Percentiles rank a stretch among this genome's conserved stretches.
phyloP scores from a whole-genome alignment of 768 basidiomycete species.

The Boletus subparvulus region DNA sequence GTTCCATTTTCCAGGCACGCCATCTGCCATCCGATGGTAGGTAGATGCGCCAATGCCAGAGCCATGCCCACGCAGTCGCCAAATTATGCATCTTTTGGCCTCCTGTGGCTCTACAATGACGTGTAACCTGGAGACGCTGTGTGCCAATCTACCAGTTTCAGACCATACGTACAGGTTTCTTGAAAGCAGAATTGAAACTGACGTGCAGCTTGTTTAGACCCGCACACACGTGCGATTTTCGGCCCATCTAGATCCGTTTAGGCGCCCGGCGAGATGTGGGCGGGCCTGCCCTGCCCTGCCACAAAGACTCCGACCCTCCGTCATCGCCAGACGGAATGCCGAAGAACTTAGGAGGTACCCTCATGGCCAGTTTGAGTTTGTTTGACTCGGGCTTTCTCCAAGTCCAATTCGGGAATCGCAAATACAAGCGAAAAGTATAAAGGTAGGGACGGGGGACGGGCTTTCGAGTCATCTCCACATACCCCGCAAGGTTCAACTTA shows the following conservation, averaged over 20 bases:
- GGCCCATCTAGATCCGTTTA: too few species aligned
- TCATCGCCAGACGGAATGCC: neutral
- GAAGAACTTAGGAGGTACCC: neutral
- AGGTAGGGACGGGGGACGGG: neutral
- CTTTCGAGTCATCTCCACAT: neutral
- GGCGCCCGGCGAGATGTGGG: neutral
- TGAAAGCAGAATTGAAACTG: neutral
- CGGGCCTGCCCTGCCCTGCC: neutral
- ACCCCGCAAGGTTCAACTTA: neutral
- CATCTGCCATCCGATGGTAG: neutral
- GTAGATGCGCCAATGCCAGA: neutral
- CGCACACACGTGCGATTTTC: too few species aligned
- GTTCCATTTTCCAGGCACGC: neutral
- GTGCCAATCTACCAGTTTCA: too few species aligned
- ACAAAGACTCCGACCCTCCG: neutral
- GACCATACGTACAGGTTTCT: neutral
- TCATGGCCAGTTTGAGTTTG: neutral
- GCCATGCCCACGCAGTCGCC: neutral
- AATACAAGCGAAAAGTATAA: constrained; percentile 6
- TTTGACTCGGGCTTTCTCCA: neutral
- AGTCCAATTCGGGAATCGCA: neutral
- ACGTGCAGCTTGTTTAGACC: too few species aligned
- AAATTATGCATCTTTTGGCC: neutral
- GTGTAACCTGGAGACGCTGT: neutral
- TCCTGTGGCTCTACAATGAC: neutral